Evolutionary conservation across 148 eudicot species (phyloP).

Genomic region (Silene latifolia): DNA sequence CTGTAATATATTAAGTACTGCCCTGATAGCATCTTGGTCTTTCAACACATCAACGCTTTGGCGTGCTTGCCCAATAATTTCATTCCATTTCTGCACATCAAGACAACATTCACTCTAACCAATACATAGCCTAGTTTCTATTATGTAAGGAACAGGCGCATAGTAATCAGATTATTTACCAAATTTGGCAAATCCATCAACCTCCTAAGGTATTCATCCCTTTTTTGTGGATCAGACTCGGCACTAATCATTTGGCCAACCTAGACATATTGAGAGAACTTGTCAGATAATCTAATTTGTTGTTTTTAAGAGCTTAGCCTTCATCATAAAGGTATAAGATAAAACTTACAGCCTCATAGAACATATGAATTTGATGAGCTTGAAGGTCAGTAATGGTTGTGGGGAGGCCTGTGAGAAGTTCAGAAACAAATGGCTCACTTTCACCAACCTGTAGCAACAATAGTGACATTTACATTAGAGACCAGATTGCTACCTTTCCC

Average conservation of each 20-base stretch:
- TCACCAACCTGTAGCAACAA: conserved; percentile 73
- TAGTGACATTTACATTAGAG: background rate
- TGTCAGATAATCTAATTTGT: background rate
- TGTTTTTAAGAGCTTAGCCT: background rate
- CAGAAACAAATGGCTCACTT: conserved; percentile 95
- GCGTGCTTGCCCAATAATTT: conserved; percentile 96
- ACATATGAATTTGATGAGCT: conserved; percentile 88
- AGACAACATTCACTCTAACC: conserved; percentile 16
- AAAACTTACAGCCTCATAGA: conserved; percentile 89
- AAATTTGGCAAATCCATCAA: conserved; percentile 96
- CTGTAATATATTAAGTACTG: conserved; percentile 97
- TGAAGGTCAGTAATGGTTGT: conserved; percentile 85
- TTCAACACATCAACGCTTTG: conserved; percentile 83
- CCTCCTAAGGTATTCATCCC: conserved; percentile 83
- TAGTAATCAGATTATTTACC: conserved; percentile 34
- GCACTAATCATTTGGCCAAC: conserved; percentile 98
- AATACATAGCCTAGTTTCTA: conserved; percentile 1
- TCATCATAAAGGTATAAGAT: background rate
- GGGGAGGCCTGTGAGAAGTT: conserved; percentile 83
- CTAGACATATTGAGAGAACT: conserved; percentile 29
- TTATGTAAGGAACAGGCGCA: background rate
- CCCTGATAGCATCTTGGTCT: conserved; percentile 74
- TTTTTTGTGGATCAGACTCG: conserved; percentile 80
- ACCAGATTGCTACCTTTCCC: background rate
- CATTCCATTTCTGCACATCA: conserved; percentile 81